Conservation (phyloP, 352 stramenopile genomes). For the Aphanomyces astaci region DNA sequence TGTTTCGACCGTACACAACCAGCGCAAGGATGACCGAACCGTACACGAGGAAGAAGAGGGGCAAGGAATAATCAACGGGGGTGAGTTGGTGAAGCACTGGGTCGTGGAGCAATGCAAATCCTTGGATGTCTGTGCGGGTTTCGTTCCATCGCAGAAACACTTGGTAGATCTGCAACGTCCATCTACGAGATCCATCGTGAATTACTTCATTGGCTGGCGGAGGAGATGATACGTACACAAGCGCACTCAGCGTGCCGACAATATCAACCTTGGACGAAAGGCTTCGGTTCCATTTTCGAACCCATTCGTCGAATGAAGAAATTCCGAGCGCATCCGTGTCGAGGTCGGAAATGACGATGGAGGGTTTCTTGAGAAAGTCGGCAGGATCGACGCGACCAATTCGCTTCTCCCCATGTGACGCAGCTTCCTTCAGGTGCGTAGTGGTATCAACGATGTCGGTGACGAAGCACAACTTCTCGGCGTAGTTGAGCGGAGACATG, state of each 20-base stretch:
- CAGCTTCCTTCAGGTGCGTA: background rate
- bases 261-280: constrained; percentile 16
- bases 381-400: background rate
- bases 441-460: background rate
- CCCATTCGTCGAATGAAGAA: background rate
- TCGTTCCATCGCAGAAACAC: constrained; percentile 34
- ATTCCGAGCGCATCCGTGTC: background rate
- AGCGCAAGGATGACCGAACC: constrained; percentile 25
- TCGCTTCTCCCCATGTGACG: background rate
- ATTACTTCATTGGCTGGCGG: no score
- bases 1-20: constrained; percentile 28
- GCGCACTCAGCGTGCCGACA: background rate
- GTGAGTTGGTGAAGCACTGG: constrained; percentile 27
- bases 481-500: constrained; percentile 24
- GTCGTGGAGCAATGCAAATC: constrained; percentile 28
- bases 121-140: constrained; percentile 28
- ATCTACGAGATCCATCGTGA: constrained; percentile 22
- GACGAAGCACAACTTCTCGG: constrained; percentile 16
- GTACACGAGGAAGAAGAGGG: constrained; percentile 32
- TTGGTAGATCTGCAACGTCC: constrained; percentile 28
- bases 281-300: constrained; percentile 15
- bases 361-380: background rate
- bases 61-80: constrained; percentile 29
- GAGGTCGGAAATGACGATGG: background rate
- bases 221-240: constrained; percentile 12